Conservation (phyloP, 2,329 filamentous ascomycete species). For the Penicillium brevicompactum region DNA sequence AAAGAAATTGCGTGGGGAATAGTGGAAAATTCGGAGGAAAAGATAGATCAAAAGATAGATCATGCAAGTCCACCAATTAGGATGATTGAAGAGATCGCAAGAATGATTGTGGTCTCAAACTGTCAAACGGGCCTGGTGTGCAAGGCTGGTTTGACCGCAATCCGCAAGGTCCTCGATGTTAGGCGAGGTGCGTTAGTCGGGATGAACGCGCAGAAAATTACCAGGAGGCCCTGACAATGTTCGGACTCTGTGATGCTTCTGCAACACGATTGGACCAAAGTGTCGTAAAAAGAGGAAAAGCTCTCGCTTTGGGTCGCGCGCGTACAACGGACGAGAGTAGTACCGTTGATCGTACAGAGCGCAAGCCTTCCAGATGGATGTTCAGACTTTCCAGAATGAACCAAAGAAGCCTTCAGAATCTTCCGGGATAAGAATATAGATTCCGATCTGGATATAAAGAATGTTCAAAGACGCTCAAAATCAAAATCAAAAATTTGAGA, state of each 20-base stretch:
- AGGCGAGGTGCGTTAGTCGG: slow-evolving; percentile 13
- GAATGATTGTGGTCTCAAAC: background rate
- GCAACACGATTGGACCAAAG: background rate
- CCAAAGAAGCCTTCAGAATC: background rate
- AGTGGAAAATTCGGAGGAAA: slow-evolving; percentile 10
- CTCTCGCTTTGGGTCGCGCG: background rate
- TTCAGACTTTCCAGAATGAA: slow-evolving; percentile 2
- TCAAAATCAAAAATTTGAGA: slow-evolving; percentile 17
- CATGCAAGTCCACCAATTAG: slow-evolving; percentile 6
- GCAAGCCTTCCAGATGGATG: background rate
- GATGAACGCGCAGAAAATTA: slow-evolving; percentile 12
- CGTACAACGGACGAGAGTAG: background rate
- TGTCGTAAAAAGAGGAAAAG: background rate
- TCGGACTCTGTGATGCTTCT: background rate
- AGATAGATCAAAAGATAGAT: slow-evolving; percentile 4
- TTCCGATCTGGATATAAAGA: background rate
- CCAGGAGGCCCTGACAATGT: slow-evolving; percentile 18
- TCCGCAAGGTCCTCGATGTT: slow-evolving; percentile 26
- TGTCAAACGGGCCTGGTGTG: slow-evolving; percentile 10
- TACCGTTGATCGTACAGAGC: background rate
- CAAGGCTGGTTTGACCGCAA: slow-evolving; percentile 15
- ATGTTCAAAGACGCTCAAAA: background rate
- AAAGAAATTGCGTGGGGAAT: background rate
- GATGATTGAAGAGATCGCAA: slow-evolving; percentile 5
- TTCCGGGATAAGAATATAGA: background rate